phyloP scores from a whole-genome alignment of 2,329 filamentous ascomycete species.

The Microcera coccophila region DNA sequence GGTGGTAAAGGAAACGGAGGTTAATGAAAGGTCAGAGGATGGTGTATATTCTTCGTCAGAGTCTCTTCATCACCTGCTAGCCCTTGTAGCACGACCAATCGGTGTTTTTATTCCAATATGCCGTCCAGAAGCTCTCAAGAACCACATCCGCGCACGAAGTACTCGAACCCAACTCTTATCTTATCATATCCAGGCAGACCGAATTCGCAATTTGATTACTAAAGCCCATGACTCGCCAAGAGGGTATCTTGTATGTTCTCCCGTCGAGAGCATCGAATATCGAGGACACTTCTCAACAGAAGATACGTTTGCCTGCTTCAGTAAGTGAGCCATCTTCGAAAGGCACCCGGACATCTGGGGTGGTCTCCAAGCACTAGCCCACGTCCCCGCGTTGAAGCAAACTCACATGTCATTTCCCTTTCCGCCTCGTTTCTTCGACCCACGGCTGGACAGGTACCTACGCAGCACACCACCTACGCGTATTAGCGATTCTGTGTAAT shows the following conservation, averaged over 20 bases:
- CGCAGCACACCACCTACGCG: neutral
- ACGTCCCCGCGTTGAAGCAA: neutral
- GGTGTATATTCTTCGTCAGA: no score
- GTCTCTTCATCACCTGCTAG: no score
- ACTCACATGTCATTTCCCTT: neutral
- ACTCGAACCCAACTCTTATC: neutral
- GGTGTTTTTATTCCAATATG: no score
- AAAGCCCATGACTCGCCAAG: neutral
- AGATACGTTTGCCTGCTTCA: neutral
- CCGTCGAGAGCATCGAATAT: neutral
- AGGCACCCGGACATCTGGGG: no score
- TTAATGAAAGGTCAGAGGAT: no score
- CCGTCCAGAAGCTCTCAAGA: no score
- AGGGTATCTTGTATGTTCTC: neutral
- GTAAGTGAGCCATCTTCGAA: neutral
- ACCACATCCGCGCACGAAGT: no score
- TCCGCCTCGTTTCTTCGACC: neutral
- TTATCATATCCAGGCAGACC: neutral
- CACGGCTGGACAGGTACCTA: no score
- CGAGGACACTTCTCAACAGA: neutral
- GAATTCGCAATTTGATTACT: neutral
- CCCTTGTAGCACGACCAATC: no score
- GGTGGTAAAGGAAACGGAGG: no score
- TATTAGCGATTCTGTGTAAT: neutral
- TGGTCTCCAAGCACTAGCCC: no score